Conservation (phyloP, 495 filamentous ascomycete species). For the Xylaria scruposa region DNA sequence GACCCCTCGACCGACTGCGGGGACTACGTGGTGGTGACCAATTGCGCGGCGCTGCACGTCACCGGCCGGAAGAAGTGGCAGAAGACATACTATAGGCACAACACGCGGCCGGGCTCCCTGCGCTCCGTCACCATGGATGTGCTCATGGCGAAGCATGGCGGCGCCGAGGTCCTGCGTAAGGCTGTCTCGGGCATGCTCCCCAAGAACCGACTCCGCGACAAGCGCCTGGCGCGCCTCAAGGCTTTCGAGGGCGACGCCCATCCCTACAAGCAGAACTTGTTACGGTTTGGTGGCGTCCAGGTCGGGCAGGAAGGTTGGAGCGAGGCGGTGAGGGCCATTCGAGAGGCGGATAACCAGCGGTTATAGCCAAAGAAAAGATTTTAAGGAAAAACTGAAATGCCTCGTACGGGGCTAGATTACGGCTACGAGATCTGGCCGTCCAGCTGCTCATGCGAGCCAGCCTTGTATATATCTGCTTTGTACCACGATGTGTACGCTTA, state of each 20-base stretch:
- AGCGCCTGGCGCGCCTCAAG: conserved; percentile 87
- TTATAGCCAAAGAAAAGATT: conserved; percentile 36
- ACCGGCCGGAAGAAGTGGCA: conserved; percentile 92
- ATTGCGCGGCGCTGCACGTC: conserved; percentile 83
- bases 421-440: not conserved
- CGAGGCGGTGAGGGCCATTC: conserved; percentile 47
- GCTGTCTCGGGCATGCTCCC: conserved; percentile 97
- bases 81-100: conserved; percentile 95
- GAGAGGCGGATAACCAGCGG: conserved; percentile 48
- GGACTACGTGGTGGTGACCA: conserved; percentile 94
- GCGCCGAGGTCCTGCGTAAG: conserved; percentile 88
- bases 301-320: conserved; percentile 56
- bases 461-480: conserved; percentile 32
- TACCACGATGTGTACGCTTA: conserved; percentile 34
- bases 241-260: conserved; percentile 90
- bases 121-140: conserved; percentile 91
- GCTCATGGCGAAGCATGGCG: conserved; percentile 92
- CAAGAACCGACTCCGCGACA: conserved; percentile 90
- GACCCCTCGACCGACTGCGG: conserved; percentile 97
- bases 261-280: conserved; percentile 88
- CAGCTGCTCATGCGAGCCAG: conserved; percentile 14
- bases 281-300: conserved; percentile 69
- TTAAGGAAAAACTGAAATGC: not conserved
- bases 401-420: not conserved
- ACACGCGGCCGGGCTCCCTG: conserved; percentile 84